phyloP scores from a whole-genome alignment of 2,329 filamentous ascomycete genomes.

The Chaetomium sp. region DNA sequence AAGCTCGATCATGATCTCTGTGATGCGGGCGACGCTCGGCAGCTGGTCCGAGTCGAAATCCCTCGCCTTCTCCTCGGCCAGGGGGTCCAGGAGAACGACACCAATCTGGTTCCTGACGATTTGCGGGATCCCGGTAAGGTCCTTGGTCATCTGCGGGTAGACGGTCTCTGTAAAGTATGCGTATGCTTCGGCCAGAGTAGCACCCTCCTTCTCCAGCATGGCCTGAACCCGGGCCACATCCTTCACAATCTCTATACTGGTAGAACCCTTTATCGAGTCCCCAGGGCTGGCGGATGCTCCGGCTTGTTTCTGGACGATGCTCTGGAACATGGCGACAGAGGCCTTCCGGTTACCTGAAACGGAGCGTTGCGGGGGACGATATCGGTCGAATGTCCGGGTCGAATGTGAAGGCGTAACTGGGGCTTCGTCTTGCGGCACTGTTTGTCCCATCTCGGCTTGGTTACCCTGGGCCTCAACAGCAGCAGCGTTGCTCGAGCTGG shows the following conservation, averaged over 20 bases:
- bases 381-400: too few species aligned
- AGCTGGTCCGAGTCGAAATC: slow-evolving; percentile 28
- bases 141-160: slow-evolving; percentile 26
- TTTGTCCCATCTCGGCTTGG: neutral
- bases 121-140: slow-evolving; percentile 24
- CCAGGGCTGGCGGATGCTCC: neutral
- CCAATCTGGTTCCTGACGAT: slow-evolving; percentile 28
- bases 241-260: slow-evolving; percentile 24
- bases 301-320: slow-evolving; percentile 15
- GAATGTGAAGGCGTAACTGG: too few species aligned
- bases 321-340: slow-evolving; percentile 21
- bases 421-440: too few species aligned
- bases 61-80: slow-evolving; percentile 29
- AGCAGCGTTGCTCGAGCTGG: slow-evolving; percentile 11
- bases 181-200: slow-evolving; percentile 21
- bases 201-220: slow-evolving; percentile 22
- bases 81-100: slow-evolving; percentile 26
- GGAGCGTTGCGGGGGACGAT: neutral
- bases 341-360: neutral
- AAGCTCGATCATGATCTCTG: slow-evolving; percentile 31
- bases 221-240: slow-evolving; percentile 26
- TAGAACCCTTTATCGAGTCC: neutral
- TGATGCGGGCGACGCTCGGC: slow-evolving; percentile 35
- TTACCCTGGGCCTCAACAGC: neutral
- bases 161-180: slow-evolving; percentile 30